Percentiles rank a stretch among this genome's conserved stretches.
phyloP scores from a whole-genome alignment of 176 grass and related monocot genomes.

The Otatea glauca region DNA sequence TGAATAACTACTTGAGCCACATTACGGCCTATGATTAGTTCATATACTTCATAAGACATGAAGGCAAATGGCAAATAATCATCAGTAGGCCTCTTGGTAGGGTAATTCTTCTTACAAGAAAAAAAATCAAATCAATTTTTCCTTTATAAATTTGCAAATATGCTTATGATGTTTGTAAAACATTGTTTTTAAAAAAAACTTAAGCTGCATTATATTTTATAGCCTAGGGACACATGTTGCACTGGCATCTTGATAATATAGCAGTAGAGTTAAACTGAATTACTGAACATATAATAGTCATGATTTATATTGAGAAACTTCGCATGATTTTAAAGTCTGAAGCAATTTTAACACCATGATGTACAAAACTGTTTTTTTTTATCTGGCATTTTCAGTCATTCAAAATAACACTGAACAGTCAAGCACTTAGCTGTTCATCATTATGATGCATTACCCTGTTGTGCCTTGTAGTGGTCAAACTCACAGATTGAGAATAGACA shows the following conservation, averaged over 20 bases:
- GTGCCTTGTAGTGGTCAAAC: conserved; percentile 44
- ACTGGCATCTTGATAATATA: neutral
- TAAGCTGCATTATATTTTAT: neutral
- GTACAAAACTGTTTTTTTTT: neutral
- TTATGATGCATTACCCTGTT: conserved; percentile 25
- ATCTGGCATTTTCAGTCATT: neutral
- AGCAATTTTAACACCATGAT: neutral
- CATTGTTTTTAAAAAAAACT: neutral
- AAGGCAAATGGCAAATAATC: neutral
- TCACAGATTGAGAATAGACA: conserved; percentile 32
- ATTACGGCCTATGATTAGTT: conserved; percentile 3
- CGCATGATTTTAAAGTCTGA: conserved; percentile 11
- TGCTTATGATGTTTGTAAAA: neutral
- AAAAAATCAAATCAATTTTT: conserved; percentile 11
- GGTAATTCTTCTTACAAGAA: neutral
- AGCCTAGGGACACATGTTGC: no score
- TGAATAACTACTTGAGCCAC: conserved; percentile 8
- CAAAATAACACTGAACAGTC: neutral
- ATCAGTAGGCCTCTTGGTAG: neutral
- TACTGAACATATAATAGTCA: neutral
- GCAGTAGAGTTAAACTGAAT: neutral
- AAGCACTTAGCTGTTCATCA: conserved; percentile 1
- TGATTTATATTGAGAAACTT: neutral
- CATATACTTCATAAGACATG: no score
- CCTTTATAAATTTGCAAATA: neutral